Percentiles rank a stretch among this genome's conserved stretches.
phyloP scores from a whole-genome alignment of 768 basidiomycete species.

The Favolaschia claudopus region DNA sequence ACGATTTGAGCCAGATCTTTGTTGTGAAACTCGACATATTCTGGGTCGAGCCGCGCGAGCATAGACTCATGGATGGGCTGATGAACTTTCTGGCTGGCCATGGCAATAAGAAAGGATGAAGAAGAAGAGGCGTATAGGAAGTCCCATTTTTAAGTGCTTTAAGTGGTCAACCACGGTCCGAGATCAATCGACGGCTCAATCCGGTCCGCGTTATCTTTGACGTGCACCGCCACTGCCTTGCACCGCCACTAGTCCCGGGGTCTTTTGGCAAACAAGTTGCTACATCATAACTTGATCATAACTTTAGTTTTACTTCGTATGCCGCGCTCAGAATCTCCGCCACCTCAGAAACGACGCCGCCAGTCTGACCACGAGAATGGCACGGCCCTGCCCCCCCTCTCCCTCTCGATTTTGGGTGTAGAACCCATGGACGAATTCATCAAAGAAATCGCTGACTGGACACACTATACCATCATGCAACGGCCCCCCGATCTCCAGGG shows the following conservation, averaged over 20 bases:
- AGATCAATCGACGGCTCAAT: too few relatives aligned
- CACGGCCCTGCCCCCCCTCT: slow-evolving; percentile 63
- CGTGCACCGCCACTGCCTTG: too few relatives aligned
- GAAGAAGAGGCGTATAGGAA: background rate
- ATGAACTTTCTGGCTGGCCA: slow-evolving; percentile 21
- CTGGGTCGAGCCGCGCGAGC: slow-evolving; percentile 64
- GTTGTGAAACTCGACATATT: slow-evolving; percentile 72
- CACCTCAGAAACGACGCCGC: slow-evolving; percentile 41
- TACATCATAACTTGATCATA: background rate
- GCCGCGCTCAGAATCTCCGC: slow-evolving; percentile 37
- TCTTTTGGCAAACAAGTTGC: background rate
- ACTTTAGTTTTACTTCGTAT: slow-evolving; percentile 5
- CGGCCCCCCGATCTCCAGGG: slow-evolving; percentile 59
- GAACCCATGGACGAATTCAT: slow-evolving; percentile 95
- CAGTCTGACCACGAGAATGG: slow-evolving; percentile 37
- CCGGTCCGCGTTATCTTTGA: background rate
- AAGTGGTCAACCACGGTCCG: too few relatives aligned
- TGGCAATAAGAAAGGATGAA: background rate
- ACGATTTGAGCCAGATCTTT: slow-evolving; percentile 51
- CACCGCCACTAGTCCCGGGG: too few relatives aligned
- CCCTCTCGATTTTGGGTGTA: slow-evolving; percentile 83
- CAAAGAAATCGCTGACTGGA: slow-evolving; percentile 88
- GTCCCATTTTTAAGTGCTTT: background rate
- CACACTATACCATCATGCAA: slow-evolving; percentile 72
- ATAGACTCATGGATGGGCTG: slow-evolving; percentile 73